Evolutionary conservation across 1,284 basidiomycete genomes (phyloP).

Genomic region (Irpex sp.): DNA sequence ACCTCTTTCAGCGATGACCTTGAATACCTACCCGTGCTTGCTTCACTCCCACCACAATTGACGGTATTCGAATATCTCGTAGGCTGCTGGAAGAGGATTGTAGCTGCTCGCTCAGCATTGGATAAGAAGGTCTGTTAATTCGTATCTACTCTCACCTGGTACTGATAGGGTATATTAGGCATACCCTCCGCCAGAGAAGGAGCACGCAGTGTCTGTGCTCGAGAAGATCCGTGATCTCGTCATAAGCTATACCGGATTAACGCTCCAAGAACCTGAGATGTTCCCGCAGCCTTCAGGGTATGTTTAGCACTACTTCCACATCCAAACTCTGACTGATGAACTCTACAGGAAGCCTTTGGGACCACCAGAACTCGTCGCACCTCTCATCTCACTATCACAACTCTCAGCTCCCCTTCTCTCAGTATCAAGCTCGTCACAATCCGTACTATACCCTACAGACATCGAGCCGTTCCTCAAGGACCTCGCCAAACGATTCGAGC

Average conservation of each 20-base stretch:
- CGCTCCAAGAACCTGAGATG: constrained; percentile 89
- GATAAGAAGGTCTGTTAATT: constrained; percentile 58
- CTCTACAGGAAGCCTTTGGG: constrained; percentile 59
- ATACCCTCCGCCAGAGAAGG: constrained; percentile 56
- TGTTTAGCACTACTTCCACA: constrained; percentile 21
- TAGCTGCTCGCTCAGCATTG: constrained; percentile 49
- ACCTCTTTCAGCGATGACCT: constrained; percentile 62
- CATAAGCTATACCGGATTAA: constrained; percentile 87
- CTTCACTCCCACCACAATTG: constrained; percentile 72
- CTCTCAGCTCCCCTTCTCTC: constrained; percentile 59
- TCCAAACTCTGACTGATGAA: constrained; percentile 3
- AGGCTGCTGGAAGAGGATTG: constrained; percentile 85
- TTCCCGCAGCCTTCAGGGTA: constrained; percentile 83
- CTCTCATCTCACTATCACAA: constrained; percentile 67
- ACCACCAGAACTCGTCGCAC: constrained; percentile 68
- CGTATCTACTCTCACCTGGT: too few relatives aligned
- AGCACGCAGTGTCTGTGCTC: constrained; percentile 54
- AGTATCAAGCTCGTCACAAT: constrained; percentile 35
- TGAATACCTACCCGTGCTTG: constrained; percentile 73
- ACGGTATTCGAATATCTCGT: constrained; percentile 91
- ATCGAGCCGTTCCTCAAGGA: constrained; percentile 71
- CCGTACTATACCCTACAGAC: constrained; percentile 44
- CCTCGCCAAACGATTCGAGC: constrained; percentile 61
- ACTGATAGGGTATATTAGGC: too few relatives aligned
- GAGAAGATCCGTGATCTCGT: constrained; percentile 77